Evolutionary conservation across 805 yeast species (phyloP), one percentile per base, ranked within the genome.

Genomic region (Yamadazyma olivae): DNA sequence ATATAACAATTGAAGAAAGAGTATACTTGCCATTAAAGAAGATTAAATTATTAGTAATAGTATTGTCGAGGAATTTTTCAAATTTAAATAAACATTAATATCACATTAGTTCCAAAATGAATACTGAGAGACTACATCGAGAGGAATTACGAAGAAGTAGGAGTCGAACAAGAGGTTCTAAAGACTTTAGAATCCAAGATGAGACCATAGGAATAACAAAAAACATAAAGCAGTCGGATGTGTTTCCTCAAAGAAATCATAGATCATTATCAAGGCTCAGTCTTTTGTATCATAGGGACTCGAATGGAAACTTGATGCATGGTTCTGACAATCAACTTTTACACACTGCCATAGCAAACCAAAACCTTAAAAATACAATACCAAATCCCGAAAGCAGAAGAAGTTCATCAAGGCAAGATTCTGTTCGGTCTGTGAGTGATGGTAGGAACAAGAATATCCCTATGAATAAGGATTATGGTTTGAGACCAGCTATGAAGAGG

Each of bases 401-500:
- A 33, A 15, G 10, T 21, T 15, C 25, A 6, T 10, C 25, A 6
- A 16, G n/a, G 13, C 27, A 17, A 13, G 17, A n/a, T 13, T 32
- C 35, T 17, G 5, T 32, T 5, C 28, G 35, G 16, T 20, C 29
- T 4, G 23, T 22, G 6, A 31, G 24, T 18, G 27, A 19, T 17
- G 31, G 21, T 2, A n/a, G 32, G 6, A 33, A 23, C 15, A 39
- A 36, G 20, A 35, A 42, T 25, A 42, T 42, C 16, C 43, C 46
- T 9, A 43, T 43, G 46, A 33, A 18, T 2, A n/a, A 9, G 6
- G 23, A 20, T 7, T 10, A 9, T 6, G 6, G 6, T 13, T 6
- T 10, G 12, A 26, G 48, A 17, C 50, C 48, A 1, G 21, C 29
- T n/a, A 30, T 42, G 15, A 44, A 43, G 32, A 22, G 48, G 16